Evolutionary conservation across 2,329 filamentous ascomycete genomes (phyloP), one percentile per base, ranked within the genome.

Genomic region (Parafenestella ontariensis): DNA sequence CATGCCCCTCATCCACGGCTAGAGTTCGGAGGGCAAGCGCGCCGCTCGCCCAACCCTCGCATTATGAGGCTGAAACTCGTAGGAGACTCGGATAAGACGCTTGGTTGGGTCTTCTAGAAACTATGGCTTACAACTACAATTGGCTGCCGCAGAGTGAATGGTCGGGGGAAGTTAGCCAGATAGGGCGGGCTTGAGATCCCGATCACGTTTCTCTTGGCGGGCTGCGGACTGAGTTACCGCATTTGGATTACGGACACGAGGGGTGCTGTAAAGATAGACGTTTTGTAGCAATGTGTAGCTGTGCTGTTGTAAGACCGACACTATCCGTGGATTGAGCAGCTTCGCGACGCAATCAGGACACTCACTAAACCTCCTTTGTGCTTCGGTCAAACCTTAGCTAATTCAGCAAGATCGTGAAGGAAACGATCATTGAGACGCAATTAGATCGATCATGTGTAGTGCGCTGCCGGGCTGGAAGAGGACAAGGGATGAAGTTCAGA

Each of bases 1-100:
- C 46, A 61, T 59, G 63, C 63, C 64, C 66, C 68, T 70, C 68
- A 62, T 41, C 57, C 57, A 46, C 68, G 66, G 66, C 46, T 49
- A 43, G 60, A 53, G 49, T 43, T 63, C 65, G 63, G 58, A 46
- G 3, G 55, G 34, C 37, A 46, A 31, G 28, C 28, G 8, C 7
- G 9, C 9, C 9, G 28, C 9, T 65, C 68, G 65, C 68, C 55
- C 55, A 24, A 64, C 48, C 18, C 66, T 68, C 67, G 66, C 67
- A 33, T 49, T 55, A 49, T 62, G 58, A 65, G 65, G 64, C 64
- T 62, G 56, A 64, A 65, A 56, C 56, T 71, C 65, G 68, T 58
- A 33, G 34, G 44, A 49, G 47, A 51, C 56, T 68, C 65, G 65
- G 63, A 55, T 21, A 50, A 49, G 24, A 11, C 41, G 21, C 44